Evolutionary conservation across 2,329 filamentous ascomycete genomes (phyloP), one percentile per base, ranked within the genome.

Genomic region (Plectosphaerella sp.): DNA sequence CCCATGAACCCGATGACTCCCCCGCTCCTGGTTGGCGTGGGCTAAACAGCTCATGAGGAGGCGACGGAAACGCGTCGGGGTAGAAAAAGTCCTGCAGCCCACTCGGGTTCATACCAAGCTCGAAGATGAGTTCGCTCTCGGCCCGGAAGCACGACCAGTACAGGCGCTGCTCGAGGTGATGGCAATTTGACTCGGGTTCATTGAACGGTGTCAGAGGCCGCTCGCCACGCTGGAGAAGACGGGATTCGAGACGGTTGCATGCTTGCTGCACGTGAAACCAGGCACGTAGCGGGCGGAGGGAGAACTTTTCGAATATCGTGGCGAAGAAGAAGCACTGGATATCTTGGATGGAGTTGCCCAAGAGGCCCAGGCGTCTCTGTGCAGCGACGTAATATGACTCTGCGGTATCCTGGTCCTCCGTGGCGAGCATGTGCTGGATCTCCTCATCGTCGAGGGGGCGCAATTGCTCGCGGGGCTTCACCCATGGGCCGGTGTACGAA

Each of bases 311-410:
- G 24, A 55, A 61, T 16, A 62, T 54, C 10, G 51, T 52, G 14
- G 61, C 59, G 0, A 60, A 53, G 14, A 58, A 62, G 4, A 63
- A 53, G 33, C 61, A 63, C 33, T 63, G 61, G 2, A 63, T 63
- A 41, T 63, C 61, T 22, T 53, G 28, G 3, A 63, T 50, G 6
- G 51, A 53, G n/a, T 53, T 50, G 0, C 61, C 60, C 1, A 63
- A 50, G 11, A 56, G 24, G 0, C 61, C 61, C 24, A 63, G 48
- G 3, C 61, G 55, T 28, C 55, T 60, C 14, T 58, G 54, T 3
- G 61, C 59, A 14, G 57, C 61, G 9, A 55, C 41, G 28, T 58
- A 63, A 54, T 61, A 62, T 0, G 55, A 54, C 9, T 60, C 58
- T 24, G 51, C 61, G 14, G 33, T 42, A 12, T 18, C 33, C 18